Base-by-base conservation (phyloP, 2,329 filamentous ascomycete species). In the Aspergillus sp. region DNA sequence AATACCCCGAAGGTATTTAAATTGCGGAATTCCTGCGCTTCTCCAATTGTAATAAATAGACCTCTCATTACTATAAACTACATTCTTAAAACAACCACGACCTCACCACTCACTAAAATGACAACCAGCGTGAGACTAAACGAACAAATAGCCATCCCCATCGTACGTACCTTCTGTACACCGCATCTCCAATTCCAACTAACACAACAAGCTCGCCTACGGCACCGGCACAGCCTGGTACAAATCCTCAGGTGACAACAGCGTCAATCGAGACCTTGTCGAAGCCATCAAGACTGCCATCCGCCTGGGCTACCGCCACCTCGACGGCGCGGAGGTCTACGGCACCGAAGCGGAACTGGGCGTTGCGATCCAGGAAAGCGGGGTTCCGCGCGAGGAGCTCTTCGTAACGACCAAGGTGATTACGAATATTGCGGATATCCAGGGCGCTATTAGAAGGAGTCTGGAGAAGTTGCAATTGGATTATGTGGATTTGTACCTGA, bases 171-270 rank as follows among this genome's bases (percentile, higher is more conserved):
- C 7, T 2, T 13, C 6, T 20, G 17, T 17, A 33, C 9, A 4
- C 20, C 10, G 4, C 4, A 27, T 25, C 13, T n/a, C 42, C 42
- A 13, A 9, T 20, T 12, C 10, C 23, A 9, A 22, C 15, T 25
- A 44, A 37, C n/a, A n/a, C 17, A 33, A 44, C 43, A 17, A 81
- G 78, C 64, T 85, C 15, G 81, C 72, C 19, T 85, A 80, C 64
- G 81, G 82, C 22, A 79, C 77, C 0, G 82, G 82, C 25, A 85
- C 82, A 1, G 79, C 80, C 1, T 85, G 80, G 81, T 83, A 72
- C 62, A 85, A 85, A 63, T 65, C 54, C 1, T 68, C 70, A 2
- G 71, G 73, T 7, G 71, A 68, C 41, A 69, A 58, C 9, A 53
- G 70, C 42, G 68, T 80, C 46, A 79, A 85, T 55, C 73, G 77